Conservation (phyloP, 179 eudicot genomes). For the Silene coronaria region DNA sequence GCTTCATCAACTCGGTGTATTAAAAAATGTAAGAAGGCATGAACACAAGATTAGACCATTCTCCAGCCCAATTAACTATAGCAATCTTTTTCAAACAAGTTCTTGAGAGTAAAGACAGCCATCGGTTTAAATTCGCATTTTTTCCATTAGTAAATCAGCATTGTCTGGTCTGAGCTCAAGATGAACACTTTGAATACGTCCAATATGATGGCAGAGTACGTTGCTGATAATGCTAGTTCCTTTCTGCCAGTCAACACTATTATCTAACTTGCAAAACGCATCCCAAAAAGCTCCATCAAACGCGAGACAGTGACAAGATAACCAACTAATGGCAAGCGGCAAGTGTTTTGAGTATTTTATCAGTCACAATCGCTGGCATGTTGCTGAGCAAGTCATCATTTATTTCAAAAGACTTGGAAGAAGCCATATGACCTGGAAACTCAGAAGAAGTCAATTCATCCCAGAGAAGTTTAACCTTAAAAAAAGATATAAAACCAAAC, state of each 20-base stretch:
- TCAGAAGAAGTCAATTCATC: no score
- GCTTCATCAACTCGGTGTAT: not conserved
- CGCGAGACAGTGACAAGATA: not conserved
- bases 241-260: not conserved
- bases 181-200: not conserved
- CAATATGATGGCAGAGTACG: conserved; percentile 10
- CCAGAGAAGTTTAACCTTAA: no score
- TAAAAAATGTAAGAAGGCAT: conserved; percentile 10
- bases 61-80: not conserved
- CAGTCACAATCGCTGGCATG: no score
- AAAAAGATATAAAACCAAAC: no score
- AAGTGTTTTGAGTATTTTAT: no score
- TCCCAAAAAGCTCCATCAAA: conserved; percentile 5
- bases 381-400: no score
- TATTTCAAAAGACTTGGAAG: no score
- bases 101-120: conserved; percentile 8
- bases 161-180: not conserved
- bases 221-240: not conserved
- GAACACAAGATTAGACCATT: not conserved
- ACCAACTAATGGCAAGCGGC: no score
- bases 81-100: not conserved
- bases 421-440: no score
- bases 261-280: not conserved
- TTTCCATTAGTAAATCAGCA: not conserved
- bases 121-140: not conserved